These are phyloP conservation scores for Warburgia ugandensis DNA, from an alignment of 164 flowering plant genomes.

Conservation along the genomic window DNA sequence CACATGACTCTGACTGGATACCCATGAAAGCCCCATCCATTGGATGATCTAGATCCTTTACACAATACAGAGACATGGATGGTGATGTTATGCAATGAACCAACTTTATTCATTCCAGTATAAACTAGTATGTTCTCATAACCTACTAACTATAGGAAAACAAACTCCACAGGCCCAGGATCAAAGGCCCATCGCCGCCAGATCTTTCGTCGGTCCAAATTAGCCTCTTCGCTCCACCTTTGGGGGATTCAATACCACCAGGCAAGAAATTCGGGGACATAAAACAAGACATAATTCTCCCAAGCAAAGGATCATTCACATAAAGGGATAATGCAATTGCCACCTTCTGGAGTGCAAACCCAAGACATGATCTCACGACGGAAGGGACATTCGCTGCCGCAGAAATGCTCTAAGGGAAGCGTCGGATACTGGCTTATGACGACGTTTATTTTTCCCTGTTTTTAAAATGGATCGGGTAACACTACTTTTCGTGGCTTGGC, in stretches of 20 bases:
- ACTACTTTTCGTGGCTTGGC: slow-evolving; percentile 24
- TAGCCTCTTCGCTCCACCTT: slow-evolving; percentile 22
- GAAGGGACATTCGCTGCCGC: slow-evolving; percentile 63
- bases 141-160: slow-evolving; percentile 41
- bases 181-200: slow-evolving; percentile 31
- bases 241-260: slow-evolving; percentile 31
- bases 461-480: slow-evolving; percentile 38
- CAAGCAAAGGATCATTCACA: slow-evolving; percentile 28
- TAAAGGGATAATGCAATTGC: slow-evolving; percentile 35
- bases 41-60: too few relatives aligned
- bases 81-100: too few relatives aligned
- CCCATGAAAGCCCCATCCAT: too few relatives aligned
- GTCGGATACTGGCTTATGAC: slow-evolving; percentile 43
- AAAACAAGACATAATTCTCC: slow-evolving; percentile 28
- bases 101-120: too few relatives aligned
- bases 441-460: slow-evolving; percentile 47
- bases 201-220: slow-evolving; percentile 39
- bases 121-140: slow-evolving; percentile 48
- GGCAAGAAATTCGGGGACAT: slow-evolving; percentile 47
- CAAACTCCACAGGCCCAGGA: slow-evolving; percentile 36
- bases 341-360: slow-evolving; percentile 53
- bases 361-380: slow-evolving; percentile 49
- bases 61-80: too few relatives aligned
- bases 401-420: slow-evolving; percentile 32
- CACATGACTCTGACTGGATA: too few relatives aligned